Conservation (phyloP, 495 filamentous ascomycete genomes). For the Lophiostoma macrostomum region DNA sequence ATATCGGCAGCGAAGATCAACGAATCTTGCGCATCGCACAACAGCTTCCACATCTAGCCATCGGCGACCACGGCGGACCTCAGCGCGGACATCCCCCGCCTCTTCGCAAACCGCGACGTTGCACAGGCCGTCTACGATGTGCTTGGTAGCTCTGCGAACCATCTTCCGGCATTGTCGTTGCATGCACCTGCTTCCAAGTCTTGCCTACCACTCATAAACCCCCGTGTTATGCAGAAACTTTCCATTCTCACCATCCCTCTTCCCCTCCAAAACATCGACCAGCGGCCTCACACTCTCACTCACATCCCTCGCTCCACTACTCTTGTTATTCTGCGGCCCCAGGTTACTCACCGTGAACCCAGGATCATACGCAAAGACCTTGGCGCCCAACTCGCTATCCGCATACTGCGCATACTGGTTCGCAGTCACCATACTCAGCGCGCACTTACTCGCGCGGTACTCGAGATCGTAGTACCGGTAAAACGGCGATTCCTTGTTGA, state of each 20-base stretch:
- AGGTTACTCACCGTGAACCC: slow-evolving; percentile 42
- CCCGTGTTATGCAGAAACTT: slow-evolving; percentile 38
- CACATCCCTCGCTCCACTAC: slow-evolving; percentile 34
- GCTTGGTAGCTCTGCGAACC: too few relatives aligned
- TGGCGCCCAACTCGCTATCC: slow-evolving; percentile 16
- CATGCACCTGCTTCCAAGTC: too few relatives aligned
- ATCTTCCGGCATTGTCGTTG: too few relatives aligned
- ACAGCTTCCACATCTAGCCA: too few relatives aligned
- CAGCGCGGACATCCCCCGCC: too few relatives aligned
- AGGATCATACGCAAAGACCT: slow-evolving; percentile 35
- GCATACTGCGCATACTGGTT: slow-evolving; percentile 20
- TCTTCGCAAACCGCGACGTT: too few relatives aligned
- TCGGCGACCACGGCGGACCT: too few relatives aligned
- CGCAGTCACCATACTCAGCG: slow-evolving; percentile 36
- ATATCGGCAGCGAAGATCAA: too few relatives aligned
- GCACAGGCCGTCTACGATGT: too few relatives aligned
- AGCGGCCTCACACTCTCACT: slow-evolving; percentile 23
- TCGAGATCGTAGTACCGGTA: slow-evolving; percentile 11
- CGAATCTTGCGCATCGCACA: too few relatives aligned
- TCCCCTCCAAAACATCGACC: slow-evolving; percentile 37
- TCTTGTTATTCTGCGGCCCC: slow-evolving; percentile 32
- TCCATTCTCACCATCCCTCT: slow-evolving; percentile 41
- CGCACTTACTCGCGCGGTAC: slow-evolving; percentile 38
- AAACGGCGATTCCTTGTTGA: slow-evolving; percentile 31
- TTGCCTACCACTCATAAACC: slow-evolving; percentile 14